These are phyloP conservation scores for Aquanectria penicillioides DNA, from an alignment of 2,329 filamentous ascomycete species.

Conservation along the genomic window DNA sequence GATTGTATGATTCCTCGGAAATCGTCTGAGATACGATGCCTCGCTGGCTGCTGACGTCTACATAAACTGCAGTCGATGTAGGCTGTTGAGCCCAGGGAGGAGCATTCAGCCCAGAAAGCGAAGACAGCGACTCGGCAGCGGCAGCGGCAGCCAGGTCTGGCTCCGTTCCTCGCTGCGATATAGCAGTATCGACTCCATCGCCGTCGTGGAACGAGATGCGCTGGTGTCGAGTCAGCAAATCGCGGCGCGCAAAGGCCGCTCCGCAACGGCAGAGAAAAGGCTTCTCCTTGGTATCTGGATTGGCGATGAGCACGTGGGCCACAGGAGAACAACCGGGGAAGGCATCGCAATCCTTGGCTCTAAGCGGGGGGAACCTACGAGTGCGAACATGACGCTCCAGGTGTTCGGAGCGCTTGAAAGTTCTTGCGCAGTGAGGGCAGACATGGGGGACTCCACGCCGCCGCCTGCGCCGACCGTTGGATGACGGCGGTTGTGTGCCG, in stretches of 20 bases:
- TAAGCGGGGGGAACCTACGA: too few relatives aligned
- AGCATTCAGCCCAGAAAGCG: constrained; percentile 13
- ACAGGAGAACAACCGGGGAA: too few relatives aligned
- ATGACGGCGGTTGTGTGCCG: background rate
- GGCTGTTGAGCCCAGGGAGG: constrained; percentile 14
- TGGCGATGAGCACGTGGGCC: too few relatives aligned
- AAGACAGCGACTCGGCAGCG: constrained; percentile 3
- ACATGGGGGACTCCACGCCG: constrained; percentile 35
- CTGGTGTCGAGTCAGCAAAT: constrained; percentile 56
- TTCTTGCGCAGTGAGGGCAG: constrained; percentile 54
- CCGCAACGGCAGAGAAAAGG: constrained; percentile 57
- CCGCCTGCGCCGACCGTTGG: constrained; percentile 11
- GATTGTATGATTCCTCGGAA: constrained; percentile 11
- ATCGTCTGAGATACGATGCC: constrained; percentile 5
- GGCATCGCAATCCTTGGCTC: too few relatives aligned
- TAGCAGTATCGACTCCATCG: constrained; percentile 28
- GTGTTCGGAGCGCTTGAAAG: constrained; percentile 58
- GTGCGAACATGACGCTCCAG: constrained; percentile 57
- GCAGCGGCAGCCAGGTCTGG: constrained; percentile 10
- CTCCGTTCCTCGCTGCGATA: constrained; percentile 36
- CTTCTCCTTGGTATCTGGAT: constrained; percentile 58
- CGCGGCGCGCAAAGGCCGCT: constrained; percentile 55
- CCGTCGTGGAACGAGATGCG: constrained; percentile 49
- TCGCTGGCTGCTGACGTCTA: constrained; percentile 26
- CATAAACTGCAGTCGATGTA: background rate